phyloP scores from a whole-genome alignment of 192 early-diverging fungal genomes.

The Mortierella claussenii region DNA sequence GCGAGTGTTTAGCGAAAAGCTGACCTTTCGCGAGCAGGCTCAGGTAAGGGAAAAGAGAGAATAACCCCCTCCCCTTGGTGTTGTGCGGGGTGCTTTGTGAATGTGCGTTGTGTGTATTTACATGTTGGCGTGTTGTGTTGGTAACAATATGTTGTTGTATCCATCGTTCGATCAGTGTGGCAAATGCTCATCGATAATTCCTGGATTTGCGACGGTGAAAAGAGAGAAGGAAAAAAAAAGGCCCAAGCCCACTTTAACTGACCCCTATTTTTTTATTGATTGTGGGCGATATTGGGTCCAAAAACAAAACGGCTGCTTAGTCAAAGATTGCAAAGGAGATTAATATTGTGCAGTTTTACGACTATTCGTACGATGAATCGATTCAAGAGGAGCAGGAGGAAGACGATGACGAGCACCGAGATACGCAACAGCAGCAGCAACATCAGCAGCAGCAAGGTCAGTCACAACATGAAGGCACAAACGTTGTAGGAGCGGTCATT shows the following conservation, averaged over 20 bases:
- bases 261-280: slow-evolving; percentile 6
- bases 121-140: no score
- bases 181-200: no score
- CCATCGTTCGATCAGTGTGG: no score
- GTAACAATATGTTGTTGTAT: no score
- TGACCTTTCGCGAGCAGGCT: slow-evolving; percentile 30
- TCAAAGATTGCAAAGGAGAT: slow-evolving; percentile 53
- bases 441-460: not conserved
- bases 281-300: no score
- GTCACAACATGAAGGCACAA: slow-evolving; percentile 16
- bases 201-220: no score
- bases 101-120: slow-evolving; percentile 3
- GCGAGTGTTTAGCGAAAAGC: slow-evolving; percentile 50
- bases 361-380: slow-evolving; percentile 27
- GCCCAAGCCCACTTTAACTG: not conserved
- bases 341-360: slow-evolving; percentile 37
- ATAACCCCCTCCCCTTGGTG: no score
- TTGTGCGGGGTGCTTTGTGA: no score
- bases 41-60: no score
- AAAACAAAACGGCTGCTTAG: no score
- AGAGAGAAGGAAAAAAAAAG: not conserved
- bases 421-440: not conserved
- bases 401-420: no score
- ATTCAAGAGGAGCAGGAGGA: slow-evolving; percentile 17
- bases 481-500: no score